Percentiles rank a stretch among this genome's conserved stretches.
Conservation (phyloP, 495 filamentous ascomycete genomes). For the Lasiosphaeria hispida region DNA sequence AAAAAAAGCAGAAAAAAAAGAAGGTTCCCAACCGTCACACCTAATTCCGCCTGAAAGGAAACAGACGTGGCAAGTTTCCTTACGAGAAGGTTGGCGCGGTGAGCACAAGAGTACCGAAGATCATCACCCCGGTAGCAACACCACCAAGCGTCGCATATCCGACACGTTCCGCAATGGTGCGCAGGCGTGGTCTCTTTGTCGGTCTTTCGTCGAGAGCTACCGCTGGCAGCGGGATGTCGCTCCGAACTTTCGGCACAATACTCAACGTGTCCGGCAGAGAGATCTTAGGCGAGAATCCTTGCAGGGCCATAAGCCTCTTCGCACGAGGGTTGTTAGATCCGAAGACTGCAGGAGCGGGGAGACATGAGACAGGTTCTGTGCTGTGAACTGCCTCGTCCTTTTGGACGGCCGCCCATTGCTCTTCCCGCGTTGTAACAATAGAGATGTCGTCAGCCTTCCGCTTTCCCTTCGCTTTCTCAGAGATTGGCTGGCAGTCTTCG, state of each 20-base stretch:
- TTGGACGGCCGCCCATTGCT: slow-evolving; percentile 11
- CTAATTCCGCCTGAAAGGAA: too few relatives aligned
- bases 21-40: too few relatives aligned
- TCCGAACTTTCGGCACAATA: background rate
- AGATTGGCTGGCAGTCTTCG: slow-evolving; percentile 7
- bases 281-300: too few relatives aligned
- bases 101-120: slow-evolving; percentile 39
- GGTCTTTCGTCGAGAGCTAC: slow-evolving; percentile 13
- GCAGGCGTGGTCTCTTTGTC: slow-evolving; percentile 34
- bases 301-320: too few relatives aligned
- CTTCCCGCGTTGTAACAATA: slow-evolving; percentile 24
- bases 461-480: slow-evolving; percentile 18
- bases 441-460: slow-evolving; percentile 41
- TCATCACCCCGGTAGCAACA: slow-evolving; percentile 36
- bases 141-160: slow-evolving; percentile 43
- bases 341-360: background rate
- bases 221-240: background rate
- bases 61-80: background rate
- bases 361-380: background rate
- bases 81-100: slow-evolving; percentile 40
- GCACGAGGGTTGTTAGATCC: too few relatives aligned
- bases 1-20: too few relatives aligned
- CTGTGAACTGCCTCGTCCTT: background rate
- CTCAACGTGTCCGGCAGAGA: too few relatives aligned
- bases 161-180: slow-evolving; percentile 35